Base-by-base conservation (phyloP, 257 asterid species). In the Cinchona pubescens region DNA sequence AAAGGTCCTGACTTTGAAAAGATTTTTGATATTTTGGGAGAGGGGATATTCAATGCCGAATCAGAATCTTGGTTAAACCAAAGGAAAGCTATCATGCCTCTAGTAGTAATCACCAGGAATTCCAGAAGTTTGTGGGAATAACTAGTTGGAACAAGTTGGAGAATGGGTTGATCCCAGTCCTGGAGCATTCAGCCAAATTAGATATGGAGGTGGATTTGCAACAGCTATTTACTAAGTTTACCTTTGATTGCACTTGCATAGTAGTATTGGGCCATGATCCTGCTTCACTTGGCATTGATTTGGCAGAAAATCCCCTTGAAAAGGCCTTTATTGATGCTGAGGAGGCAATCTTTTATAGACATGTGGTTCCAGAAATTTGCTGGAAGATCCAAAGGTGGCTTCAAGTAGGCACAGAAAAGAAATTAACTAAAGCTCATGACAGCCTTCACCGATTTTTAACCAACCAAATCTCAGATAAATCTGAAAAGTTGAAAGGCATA, bases 301-400 rank as follows among this genome's bases (percentile, higher is more conserved):
- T 71, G 29, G 48, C 64, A 3, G 32, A 71, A 29, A 69, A 48
- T 19, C 30, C 35, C 21, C 32, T 16, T 7, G 63, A 32, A 3
- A 19, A 71, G 32, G 65, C 64, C 23, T 71, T 71, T 12, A 23
- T n/a, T 34, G 64, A 71, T 35, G 64, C 65, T 1, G 65, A 53
- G 19, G 75, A 71, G 35, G 75, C 32, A 19, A 23, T 71, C 15
- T 34, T 71, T 35, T n/a, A 23, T 16, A 35, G 64, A 14, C 75
- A 70, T 70, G 51, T 37, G 34, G 35, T 51, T 51, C 75, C 75
- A 5, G 65, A 14, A 21, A n/a, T 35, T 53, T 71, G 23, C 14
- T 71, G 75, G 45, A 71, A 71, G 64, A 60, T 51, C 49, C 75
- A 71, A 53, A 51, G 75, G 35, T 34, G 65, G 75, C 48, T 71